Percentiles rank a stretch among this genome's conserved stretches.
These are phyloP conservation scores for Aspergillus sp. DNA, from an alignment of 2,329 filamentous ascomycete genomes.

Conservation along the genomic window DNA sequence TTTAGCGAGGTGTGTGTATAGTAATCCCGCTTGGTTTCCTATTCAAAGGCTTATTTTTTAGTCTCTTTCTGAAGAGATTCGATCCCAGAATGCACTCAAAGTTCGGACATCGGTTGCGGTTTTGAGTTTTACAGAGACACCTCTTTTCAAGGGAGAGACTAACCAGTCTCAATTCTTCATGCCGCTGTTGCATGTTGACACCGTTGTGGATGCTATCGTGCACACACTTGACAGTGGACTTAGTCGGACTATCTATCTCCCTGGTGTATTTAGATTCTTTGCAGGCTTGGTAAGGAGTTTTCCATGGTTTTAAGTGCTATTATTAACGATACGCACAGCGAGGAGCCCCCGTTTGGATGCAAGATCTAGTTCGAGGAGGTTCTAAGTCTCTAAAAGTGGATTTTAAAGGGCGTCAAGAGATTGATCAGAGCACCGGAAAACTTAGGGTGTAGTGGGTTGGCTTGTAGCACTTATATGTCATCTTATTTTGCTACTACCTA, in stretches of 20 bases:
- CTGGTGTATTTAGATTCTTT: slow-evolving; percentile 17
- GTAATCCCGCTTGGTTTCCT: not conserved
- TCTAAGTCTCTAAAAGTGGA: not conserved
- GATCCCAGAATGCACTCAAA: not conserved
- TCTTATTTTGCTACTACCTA: no score
- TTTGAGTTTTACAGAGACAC: slow-evolving; percentile 23
- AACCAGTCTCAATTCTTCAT: slow-evolving; percentile 21
- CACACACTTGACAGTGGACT: slow-evolving; percentile 18
- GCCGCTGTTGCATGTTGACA: slow-evolving; percentile 23
- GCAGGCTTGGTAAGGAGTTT: slow-evolving; percentile 22
- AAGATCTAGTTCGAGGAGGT: not conserved
- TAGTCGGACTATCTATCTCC: slow-evolving; percentile 17
- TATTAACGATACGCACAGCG: no score
- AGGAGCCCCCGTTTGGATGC: not conserved
- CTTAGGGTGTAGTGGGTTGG: no score
- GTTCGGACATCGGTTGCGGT: slow-evolving; percentile 2
- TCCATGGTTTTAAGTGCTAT: no score
- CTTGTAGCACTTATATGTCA: no score
- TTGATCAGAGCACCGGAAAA: not conserved
- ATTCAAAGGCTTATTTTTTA: not conserved
- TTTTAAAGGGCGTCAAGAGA: not conserved
- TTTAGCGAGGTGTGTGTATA: slow-evolving; percentile 16
- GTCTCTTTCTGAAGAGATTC: no score
- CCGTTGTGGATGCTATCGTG: slow-evolving; percentile 21
- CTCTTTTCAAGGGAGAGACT: slow-evolving; percentile 22